phyloP scores from a whole-genome alignment of 108 stramenopile species.

The Hondaea fermentalgiana region DNA sequence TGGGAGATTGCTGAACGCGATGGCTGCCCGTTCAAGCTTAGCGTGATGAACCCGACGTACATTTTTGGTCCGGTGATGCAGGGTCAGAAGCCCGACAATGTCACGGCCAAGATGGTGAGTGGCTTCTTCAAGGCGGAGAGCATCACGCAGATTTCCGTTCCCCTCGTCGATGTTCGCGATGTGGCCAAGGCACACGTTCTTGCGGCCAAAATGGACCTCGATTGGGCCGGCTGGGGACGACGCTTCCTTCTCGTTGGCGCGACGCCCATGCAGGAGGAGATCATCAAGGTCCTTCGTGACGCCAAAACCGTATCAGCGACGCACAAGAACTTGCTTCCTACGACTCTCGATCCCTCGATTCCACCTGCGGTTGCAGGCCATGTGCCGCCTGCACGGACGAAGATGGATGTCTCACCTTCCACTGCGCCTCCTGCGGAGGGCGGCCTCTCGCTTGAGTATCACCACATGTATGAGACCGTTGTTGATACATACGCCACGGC shows the following conservation, averaged over 20 bases:
- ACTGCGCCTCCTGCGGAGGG: too few relatives aligned
- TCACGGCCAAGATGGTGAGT: background rate
- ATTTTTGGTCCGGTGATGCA: background rate
- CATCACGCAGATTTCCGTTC: background rate
- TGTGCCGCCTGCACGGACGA: too few relatives aligned
- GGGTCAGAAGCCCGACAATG: background rate
- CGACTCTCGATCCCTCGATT: too few relatives aligned
- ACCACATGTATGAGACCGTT: too few relatives aligned
- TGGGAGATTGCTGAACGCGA: background rate
- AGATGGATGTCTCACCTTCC: too few relatives aligned
- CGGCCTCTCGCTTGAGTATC: too few relatives aligned
- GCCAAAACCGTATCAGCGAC: too few relatives aligned
- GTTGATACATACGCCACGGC: too few relatives aligned
- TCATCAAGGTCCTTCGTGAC: too few relatives aligned
- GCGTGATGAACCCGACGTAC: background rate
- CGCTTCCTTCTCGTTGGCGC: background rate
- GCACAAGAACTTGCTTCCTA: too few relatives aligned
- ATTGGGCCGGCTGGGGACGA: background rate
- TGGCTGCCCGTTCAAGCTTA: background rate
- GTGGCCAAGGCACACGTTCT: background rate
- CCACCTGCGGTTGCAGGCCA: too few relatives aligned
- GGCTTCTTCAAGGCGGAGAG: background rate
- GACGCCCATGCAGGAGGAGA: too few relatives aligned
- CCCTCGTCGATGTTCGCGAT: slow-evolving; percentile 8
- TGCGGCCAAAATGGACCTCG: background rate